Evolutionary conservation across 1,139 yeast genomes (phyloP), one percentile per base, ranked within the genome.

Genomic region (Blastobotrys buckinghamii): DNA sequence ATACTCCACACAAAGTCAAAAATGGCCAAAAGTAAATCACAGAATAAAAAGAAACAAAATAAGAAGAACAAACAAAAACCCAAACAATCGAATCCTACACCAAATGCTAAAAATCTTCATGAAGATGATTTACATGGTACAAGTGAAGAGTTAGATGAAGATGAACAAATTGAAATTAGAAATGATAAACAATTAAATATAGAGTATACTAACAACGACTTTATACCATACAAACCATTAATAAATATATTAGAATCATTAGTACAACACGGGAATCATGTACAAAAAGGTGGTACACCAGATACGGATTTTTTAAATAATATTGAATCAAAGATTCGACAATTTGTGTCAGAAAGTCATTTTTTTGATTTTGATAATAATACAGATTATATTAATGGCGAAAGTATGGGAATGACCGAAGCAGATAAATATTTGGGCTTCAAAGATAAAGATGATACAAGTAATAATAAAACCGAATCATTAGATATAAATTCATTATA

Each of bases 111-210:
- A 8, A 29, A 22, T 22, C 12, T 35, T 16, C 42, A 39, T n/a
- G 40, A 24, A 2, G 48, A 48, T 24, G 51, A 48, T n/a, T 27
- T 41, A 9, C 44, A 41, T 20, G 45, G 47, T 5, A 17, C 40
- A 24, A 43, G 50, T 20, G 50, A 43, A 15, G 43, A 47, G 20
- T 20, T 46, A 39, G 49, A 46, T 16, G 49, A 46, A 7, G 46
- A 41, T 19, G 48, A 39, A 8, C 26, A 35, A n/a, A 29, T 17
- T 9, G 44, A 47, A 19, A 42, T 40, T 40, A 7, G 26, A 30
- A 13, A 41, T 29, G 44, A 29, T 29, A 29, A 29, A 29, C 5
- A 3, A 12, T 13, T 10, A 12, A 6, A 6, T 29, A 29, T 26
- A 7, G n/a, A n/a, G n/a, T n/a, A 22, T 22, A 12, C 4, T 29